These are phyloP conservation scores for Naganishia liquefaciens DNA, from an alignment of 1,284 basidiomycete genomes.

Conservation along the genomic window DNA sequence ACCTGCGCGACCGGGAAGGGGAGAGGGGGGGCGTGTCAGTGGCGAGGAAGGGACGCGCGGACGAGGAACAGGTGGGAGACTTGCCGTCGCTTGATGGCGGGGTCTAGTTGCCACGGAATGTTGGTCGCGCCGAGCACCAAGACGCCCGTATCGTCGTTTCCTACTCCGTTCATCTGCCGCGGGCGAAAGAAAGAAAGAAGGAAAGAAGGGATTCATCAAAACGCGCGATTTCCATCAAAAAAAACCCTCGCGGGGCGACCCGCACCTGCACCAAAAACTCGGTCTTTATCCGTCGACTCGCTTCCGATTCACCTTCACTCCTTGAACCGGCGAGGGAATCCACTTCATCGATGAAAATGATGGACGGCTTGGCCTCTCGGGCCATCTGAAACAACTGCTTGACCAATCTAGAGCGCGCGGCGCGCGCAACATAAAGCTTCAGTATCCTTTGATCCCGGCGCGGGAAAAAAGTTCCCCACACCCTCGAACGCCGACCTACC, in stretches of 20 bases:
- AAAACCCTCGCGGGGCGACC: background rate
- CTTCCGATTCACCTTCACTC: constrained; percentile 95
- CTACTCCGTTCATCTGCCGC: constrained; percentile 94
- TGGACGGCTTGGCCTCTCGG: constrained; percentile 91
- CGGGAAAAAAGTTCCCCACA: too few species aligned
- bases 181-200: constrained; percentile 32
- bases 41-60: too few species aligned
- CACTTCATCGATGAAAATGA: constrained; percentile 99
- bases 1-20: constrained; percentile 60
- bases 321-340: constrained; percentile 93
- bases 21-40: background rate
- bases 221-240: background rate
- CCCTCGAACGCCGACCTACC: constrained; percentile 59
- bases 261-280: constrained; percentile 77
- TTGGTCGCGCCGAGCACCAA: constrained; percentile 99
- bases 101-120: constrained; percentile 95
- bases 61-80: constrained; percentile 41
- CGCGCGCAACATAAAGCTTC: too few species aligned
- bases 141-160: constrained; percentile 94
- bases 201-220: background rate
- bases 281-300: constrained; percentile 94
- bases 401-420: constrained; percentile 69
- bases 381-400: constrained; percentile 97
- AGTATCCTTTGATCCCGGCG: too few species aligned
- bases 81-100: constrained; percentile 92